Evolutionary conservation across 441 rosid genomes (phyloP).

Genomic region (Jatropha podagrica): DNA sequence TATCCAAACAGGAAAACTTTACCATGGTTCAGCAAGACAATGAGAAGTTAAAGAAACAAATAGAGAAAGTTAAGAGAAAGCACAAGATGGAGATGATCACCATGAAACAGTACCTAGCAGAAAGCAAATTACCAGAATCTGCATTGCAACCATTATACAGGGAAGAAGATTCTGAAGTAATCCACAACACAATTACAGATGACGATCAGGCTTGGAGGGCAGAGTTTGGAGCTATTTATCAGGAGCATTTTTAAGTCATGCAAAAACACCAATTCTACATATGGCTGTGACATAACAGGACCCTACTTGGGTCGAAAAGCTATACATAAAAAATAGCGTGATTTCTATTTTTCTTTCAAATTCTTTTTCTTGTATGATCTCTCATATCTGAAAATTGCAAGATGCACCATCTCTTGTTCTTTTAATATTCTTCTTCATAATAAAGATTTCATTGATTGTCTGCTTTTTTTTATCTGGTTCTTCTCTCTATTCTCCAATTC

Average conservation of each 20-base stretch:
- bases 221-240: constrained; percentile 73
- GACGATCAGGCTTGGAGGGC: constrained; percentile 88
- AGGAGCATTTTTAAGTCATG: constrained; percentile 56
- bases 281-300: background rate
- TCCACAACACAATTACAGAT: constrained; percentile 29
- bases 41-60: constrained; percentile 77
- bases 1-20: constrained; percentile 55
- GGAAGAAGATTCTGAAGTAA: constrained; percentile 41
- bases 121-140: constrained; percentile 83
- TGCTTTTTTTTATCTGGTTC: background rate
- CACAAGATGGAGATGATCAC: constrained; percentile 91
- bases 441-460: constrained; percentile 10
- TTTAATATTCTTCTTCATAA: background rate
- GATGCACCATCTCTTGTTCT: background rate
- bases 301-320: constrained; percentile 37
- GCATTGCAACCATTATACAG: constrained; percentile 61
- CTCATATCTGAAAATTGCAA: background rate
- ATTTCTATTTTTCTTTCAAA: background rate
- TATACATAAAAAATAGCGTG: no score
- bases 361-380: background rate
- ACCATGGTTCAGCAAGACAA: constrained; percentile 57
- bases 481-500: background rate
- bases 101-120: constrained; percentile 78
- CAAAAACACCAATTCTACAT: background rate
- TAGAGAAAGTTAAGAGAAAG: constrained; percentile 81